These are phyloP conservation scores for Cytospora piceae DNA, from an alignment of 2,329 filamentous ascomycete species.

Conservation along the genomic window DNA sequence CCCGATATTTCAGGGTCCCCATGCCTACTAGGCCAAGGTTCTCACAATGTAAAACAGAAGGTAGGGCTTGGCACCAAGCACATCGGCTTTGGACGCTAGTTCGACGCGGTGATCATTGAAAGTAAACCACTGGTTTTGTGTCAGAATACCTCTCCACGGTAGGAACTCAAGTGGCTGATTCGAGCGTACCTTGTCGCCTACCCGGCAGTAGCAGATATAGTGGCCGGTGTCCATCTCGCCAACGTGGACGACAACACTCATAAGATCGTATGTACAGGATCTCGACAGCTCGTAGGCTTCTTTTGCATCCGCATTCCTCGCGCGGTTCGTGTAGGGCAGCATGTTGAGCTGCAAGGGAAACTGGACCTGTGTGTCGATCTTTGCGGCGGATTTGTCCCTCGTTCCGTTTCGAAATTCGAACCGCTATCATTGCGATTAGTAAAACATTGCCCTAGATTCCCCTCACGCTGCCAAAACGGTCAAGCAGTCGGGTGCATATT, in stretches of 20 bases:
- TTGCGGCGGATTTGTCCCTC: conserved; percentile 73
- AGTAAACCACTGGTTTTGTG: conserved; percentile 74
- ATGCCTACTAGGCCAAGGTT: conserved; percentile 51
- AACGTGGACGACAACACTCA: conserved; percentile 90
- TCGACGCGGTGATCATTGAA: conserved; percentile 96
- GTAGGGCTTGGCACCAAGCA: conserved; percentile 85
- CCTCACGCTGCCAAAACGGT: not conserved
- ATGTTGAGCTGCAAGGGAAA: conserved; percentile 90
- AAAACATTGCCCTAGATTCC: not conserved
- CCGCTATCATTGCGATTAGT: conserved; percentile 43
- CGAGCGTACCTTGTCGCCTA: conserved; percentile 67
- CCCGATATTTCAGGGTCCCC: conserved; percentile 7
- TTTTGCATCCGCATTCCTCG: conserved; percentile 53
- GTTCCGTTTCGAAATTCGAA: conserved; percentile 74
- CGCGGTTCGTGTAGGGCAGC: conserved; percentile 81
- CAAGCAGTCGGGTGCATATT: not conserved
- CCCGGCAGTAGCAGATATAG: conserved; percentile 86
- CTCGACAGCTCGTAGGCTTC: conserved; percentile 60
- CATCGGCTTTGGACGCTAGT: conserved; percentile 79
- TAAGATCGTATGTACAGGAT: conserved; percentile 81
- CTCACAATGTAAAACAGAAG: conserved; percentile 83
- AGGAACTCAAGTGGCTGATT: not conserved
- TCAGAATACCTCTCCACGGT: conserved; percentile 11
- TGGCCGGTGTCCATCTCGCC: conserved; percentile 92
- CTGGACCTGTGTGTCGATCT: conserved; percentile 83